A percentile compares a stretch with the other conserved stretches of the same genome.
phyloP scores from a whole-genome alignment of 2,329 filamentous ascomycete genomes.

The Scedosporium aurantiacum region DNA sequence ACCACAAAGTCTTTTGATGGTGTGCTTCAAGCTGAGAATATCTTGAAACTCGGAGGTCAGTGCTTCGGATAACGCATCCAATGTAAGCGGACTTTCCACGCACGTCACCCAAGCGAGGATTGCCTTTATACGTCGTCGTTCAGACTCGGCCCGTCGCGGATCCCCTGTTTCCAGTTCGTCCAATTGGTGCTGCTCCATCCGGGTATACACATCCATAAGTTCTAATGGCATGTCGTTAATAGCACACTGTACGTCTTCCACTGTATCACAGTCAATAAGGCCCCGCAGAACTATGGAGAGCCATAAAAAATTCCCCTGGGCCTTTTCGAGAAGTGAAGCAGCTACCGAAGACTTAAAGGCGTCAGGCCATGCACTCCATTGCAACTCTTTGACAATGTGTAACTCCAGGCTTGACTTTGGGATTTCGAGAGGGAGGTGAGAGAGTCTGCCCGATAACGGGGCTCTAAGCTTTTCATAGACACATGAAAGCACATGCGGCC shows the following conservation, averaged over 20 bases:
- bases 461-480: background rate
- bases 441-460: background rate
- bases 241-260: background rate
- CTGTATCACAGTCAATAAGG: background rate
- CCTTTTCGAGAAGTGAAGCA: background rate
- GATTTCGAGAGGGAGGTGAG: background rate
- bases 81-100: background rate
- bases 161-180: no score
- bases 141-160: background rate
- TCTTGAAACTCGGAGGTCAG: background rate
- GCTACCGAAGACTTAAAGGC: background rate
- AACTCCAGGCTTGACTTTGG: background rate
- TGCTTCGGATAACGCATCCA: background rate
- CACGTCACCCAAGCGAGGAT: background rate
- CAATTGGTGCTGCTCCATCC: background rate
- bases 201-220: background rate
- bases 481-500: background rate
- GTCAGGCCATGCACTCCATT: background rate
- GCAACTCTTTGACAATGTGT: background rate
- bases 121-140: background rate
- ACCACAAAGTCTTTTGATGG: slow-evolving; percentile 1
- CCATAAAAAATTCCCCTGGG: slow-evolving; percentile 2
- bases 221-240: background rate
- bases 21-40: background rate
- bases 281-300: background rate